Conservation (phyloP, 352 stramenopile species). For the Globisporangium radiosum region DNA sequence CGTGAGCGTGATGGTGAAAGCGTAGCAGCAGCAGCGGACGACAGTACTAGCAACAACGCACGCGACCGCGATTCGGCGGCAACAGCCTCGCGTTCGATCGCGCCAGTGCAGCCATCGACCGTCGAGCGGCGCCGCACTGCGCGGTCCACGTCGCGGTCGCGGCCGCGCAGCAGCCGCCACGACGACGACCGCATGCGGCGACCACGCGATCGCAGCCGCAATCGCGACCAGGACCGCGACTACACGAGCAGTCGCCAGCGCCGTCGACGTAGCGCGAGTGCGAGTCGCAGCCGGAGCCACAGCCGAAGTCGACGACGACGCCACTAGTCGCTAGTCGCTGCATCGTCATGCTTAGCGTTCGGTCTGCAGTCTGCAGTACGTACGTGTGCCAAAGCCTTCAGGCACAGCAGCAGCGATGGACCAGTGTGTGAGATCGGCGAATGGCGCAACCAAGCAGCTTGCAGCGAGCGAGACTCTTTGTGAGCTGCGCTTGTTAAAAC, state of each 20-base stretch:
- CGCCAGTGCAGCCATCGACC: neutral
- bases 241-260: constrained; percentile 23
- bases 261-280: constrained; percentile 18
- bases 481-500: no score
- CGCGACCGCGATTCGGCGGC: neutral
- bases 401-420: no score
- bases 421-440: no score
- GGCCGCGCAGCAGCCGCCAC: constrained; percentile 8
- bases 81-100: neutral
- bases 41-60: neutral
- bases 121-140: constrained; percentile 4
- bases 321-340: neutral
- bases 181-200: constrained; percentile 7
- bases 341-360: no score
- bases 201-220: constrained; percentile 10
- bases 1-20: constrained; percentile 6
- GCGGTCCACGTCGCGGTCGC: constrained; percentile 19
- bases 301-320: constrained; percentile 35
- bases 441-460: no score
- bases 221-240: constrained; percentile 19
- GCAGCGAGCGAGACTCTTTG: no score
- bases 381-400: no score
- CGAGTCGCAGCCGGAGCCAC: constrained; percentile 20
- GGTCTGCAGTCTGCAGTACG: no score
- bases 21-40: neutral